Evolutionary conservation across 75 land plant genomes (phyloP).

Genomic region (Picea sitchensis): DNA sequence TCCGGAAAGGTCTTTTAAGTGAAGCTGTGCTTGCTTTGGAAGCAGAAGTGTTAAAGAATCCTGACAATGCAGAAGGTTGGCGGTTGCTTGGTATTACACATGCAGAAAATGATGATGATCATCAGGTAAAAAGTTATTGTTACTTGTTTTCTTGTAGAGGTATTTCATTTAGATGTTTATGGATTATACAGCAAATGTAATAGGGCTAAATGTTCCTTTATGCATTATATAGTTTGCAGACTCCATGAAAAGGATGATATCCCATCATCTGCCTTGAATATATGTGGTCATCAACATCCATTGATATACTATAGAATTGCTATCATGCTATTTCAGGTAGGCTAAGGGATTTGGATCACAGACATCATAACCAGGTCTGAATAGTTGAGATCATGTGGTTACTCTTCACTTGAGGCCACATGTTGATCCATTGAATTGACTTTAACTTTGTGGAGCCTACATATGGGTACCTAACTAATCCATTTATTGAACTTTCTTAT

Average conservation of each 20-base stretch:
- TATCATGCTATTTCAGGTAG: too few species aligned
- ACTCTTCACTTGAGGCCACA: neutral
- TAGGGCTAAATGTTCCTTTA: neutral
- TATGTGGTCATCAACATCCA: neutral
- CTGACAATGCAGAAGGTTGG: slow-evolving; percentile 97
- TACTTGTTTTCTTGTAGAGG: neutral
- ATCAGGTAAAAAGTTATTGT: slow-evolving; percentile 54
- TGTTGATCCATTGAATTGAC: too few species aligned
- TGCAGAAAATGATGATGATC: slow-evolving; percentile 99
- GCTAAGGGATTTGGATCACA: too few species aligned
- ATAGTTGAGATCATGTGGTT: neutral
- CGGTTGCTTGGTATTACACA: slow-evolving; percentile 92
- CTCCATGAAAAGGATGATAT: neutral
- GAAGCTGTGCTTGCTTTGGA: slow-evolving; percentile 98
- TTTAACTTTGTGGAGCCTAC: too few species aligned
- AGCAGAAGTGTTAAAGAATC: slow-evolving; percentile 95
- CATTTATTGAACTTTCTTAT: too few species aligned
- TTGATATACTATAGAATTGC: neutral
- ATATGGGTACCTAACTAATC: too few species aligned
- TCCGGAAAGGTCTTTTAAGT: slow-evolving; percentile 89
- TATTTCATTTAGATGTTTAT: neutral
- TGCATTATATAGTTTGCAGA: neutral
- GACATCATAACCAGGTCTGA: too few species aligned
- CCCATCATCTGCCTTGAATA: neutral
- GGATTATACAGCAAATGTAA: neutral